Base-by-base conservation (phyloP, 208 protist species). In the Crithidia bombi region DNA sequence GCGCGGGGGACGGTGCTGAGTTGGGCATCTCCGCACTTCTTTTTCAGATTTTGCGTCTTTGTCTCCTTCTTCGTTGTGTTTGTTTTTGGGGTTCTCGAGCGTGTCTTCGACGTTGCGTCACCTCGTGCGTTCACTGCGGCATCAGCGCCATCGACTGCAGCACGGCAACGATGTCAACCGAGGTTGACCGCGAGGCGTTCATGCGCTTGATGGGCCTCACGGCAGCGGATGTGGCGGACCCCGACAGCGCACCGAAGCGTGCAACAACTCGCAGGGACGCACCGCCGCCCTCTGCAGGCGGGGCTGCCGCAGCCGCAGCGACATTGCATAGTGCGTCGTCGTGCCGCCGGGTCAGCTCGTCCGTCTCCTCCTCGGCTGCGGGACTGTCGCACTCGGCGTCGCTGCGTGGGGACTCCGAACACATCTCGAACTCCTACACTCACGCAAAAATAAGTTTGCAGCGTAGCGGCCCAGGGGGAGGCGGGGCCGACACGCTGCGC, bases 181-280 rank as follows among this genome's bases (percentile, higher is more conserved):
- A 51, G 47, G 75, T 75, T 3, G 81, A 93, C 25, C 79, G 89
- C 3, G 69, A 85, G 44, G 83, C 81, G 3, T 96, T 96, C 72
- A 80, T 96, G 78, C 79, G 81, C 14, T 54, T 70, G 58, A 83
- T 96, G 68, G 91, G 91, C 12, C 88, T 96, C 23, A 85, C 83
- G 0, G 63, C 65, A 14, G 86, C 90, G 7, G 91, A 96, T 65
- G 66, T 96, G 14, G 46, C 63, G 12, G 83, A 92, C 69, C 86
- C 90, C 2, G 75, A 73, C 23, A 46, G 61, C 28, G 41, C 38
- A 6, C 63, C 51, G n/a, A 4, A 32, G 5, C 36, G 47, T 32
- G 10, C 54, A 19, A 11, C 50, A 9, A 12, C 38, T 9, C 46
- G 43, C 26, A 33, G n/a, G 12, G 21, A 43, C 21, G 55, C 38